phyloP scores from a whole-genome alignment of 805 yeast genomes.

The Candida vartiovaarae region DNA sequence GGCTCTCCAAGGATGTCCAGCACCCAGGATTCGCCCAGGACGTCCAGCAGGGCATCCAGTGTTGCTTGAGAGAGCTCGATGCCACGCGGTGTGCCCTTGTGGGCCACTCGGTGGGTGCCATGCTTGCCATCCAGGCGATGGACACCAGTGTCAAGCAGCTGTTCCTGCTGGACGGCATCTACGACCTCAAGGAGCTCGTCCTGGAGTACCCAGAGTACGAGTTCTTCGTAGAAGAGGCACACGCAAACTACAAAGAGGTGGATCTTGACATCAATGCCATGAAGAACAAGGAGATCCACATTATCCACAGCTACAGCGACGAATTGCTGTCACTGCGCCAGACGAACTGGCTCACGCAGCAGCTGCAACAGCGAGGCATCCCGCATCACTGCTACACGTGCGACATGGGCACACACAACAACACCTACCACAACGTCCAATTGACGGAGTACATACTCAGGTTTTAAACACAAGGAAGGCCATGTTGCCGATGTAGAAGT shows the following conservation, averaged over 20 bases:
- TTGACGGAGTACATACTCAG: constrained; percentile 23
- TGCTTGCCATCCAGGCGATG: constrained; percentile 23
- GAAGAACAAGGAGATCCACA: constrained; percentile 19
- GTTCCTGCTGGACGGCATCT: constrained; percentile 65
- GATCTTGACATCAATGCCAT: constrained; percentile 1
- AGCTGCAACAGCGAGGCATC: constrained; percentile 23
- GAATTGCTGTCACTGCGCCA: constrained; percentile 55
- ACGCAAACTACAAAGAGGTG: constrained; percentile 25
- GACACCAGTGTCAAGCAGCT: constrained; percentile 15
- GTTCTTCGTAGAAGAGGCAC: constrained; percentile 55
- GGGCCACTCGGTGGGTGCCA: constrained; percentile 85
- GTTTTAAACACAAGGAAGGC: constrained; percentile 69
- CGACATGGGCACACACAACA: constrained; percentile 57
- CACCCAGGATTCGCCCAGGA: constrained; percentile 63
- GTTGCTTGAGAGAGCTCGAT: constrained; percentile 5
- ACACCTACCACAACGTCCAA: constrained; percentile 41
- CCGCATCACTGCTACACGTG: constrained; percentile 23
- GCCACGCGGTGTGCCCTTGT: constrained; percentile 27
- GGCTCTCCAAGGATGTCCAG: constrained; percentile 52
- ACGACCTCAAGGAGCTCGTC: constrained; percentile 41
- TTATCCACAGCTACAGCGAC: constrained; percentile 60
- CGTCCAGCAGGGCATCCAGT: constrained; percentile 32
- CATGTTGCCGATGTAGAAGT: constrained; percentile 60
- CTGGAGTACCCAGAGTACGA: constrained; percentile 56
- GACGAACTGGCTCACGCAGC: constrained; percentile 31